phyloP scores from a whole-genome alignment of 208 protist species.

The Wallacemonas sp. region DNA sequence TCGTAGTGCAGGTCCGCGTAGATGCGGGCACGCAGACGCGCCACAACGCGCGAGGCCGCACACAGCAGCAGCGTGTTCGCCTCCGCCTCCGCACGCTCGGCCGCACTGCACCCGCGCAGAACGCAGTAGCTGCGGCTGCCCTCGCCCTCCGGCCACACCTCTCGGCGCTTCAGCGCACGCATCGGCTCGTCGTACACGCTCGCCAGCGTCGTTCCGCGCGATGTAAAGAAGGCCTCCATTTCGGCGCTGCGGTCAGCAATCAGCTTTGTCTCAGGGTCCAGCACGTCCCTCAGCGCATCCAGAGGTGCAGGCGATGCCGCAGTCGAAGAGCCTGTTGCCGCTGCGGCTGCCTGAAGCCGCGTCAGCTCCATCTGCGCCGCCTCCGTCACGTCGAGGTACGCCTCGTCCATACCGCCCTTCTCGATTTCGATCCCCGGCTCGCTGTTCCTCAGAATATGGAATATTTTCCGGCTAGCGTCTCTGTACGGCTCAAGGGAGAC shows the following conservation, averaged over 20 bases:
- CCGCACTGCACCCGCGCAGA: constrained; percentile 1
- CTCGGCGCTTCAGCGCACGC: constrained; percentile 39
- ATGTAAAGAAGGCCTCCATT: constrained; percentile 48
- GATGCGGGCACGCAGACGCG: constrained; percentile 52
- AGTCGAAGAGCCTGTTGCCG: background rate
- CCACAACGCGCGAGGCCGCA: constrained; percentile 69
- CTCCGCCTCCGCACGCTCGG: constrained; percentile 20
- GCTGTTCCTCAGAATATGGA: constrained; percentile 51
- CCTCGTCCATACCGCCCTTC: constrained; percentile 87
- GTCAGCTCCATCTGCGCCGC: constrained; percentile 51
- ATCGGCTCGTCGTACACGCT: constrained; percentile 58
- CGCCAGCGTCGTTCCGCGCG: constrained; percentile 44
- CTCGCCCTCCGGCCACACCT: constrained; percentile 11
- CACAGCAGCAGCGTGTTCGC: constrained; percentile 54
- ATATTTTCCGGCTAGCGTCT: constrained; percentile 70
- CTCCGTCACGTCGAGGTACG: constrained; percentile 83
- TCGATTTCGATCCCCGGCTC: constrained; percentile 55
- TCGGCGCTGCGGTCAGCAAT: constrained; percentile 50
- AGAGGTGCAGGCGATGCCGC: too few species aligned
- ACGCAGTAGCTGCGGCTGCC: constrained; percentile 36
- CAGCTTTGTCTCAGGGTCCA: constrained; percentile 50
- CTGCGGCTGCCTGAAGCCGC: constrained; percentile 20
- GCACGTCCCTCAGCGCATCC: constrained; percentile 43
- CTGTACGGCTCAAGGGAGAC: constrained; percentile 85
- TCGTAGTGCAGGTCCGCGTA: constrained; percentile 75